Evolutionary conservation across 1,139 yeast genomes (phyloP), one percentile per base, ranked within the genome.

Genomic region (Wickerhamomyces sp.): DNA sequence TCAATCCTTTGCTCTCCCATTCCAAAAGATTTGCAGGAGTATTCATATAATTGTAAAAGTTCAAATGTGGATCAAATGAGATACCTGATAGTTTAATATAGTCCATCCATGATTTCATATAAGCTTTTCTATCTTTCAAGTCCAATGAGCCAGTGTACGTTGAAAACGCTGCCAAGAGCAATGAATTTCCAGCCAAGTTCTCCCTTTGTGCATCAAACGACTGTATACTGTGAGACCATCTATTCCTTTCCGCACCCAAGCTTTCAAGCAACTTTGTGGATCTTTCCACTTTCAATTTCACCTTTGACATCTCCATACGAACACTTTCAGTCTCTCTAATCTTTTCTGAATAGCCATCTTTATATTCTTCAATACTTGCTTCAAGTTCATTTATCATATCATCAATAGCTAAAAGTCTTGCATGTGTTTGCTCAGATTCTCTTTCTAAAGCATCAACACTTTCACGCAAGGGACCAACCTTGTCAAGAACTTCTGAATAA

Each of bases 361-460:
- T 87, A 48, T 81, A 86, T 3, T 58, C 53, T 36, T 80, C 88
- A 44, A 92, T 87, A 39, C 83, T 79, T 13, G 59, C 68, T 47
- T 84, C 82, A 29, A 90, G 65, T 53, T 90, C 97, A 0, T 54
- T 60, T 21, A 90, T 84, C 95, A 90, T 87, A 43, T 85, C 82
- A 32, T 79, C 78, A 33, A 90, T 82, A 0, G 94, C 95, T 33
- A 73, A 68, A n/a, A 87, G 69, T 52, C 81, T 78, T 1, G 83
- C 79, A 45, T 70, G 72, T 0, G 90, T 82, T 45, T 78, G 78
- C 14, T 65, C 60, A 0, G 90, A 76, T 27, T 78, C 79, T 1
- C 58, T 57, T 51, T 89, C 94, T 9, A 90, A 67, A 3, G 50
- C 53, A 9, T 52, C 55, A 4, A 89, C 87, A 51, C 89, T 96